phyloP scores from a whole-genome alignment of 495 filamentous ascomycete species.

The Neurospora sp. region DNA sequence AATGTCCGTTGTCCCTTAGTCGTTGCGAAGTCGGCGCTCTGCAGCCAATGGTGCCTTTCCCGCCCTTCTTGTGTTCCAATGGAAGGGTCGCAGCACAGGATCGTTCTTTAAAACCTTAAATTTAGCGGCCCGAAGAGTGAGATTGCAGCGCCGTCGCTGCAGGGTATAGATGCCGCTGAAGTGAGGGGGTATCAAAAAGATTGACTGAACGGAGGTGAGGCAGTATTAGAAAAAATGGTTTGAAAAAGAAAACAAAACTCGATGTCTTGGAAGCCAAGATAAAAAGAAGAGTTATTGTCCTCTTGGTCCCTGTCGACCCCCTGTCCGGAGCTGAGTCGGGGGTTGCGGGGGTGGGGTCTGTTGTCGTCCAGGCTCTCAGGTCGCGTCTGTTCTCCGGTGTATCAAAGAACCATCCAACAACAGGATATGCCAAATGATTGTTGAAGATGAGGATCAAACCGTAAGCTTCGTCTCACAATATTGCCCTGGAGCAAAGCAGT shows the following conservation, averaged over 20 bases:
- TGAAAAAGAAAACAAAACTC: not conserved
- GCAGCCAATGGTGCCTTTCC: not conserved
- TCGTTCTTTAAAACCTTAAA: not conserved
- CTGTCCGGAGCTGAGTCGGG: not conserved
- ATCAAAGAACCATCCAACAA: not conserved
- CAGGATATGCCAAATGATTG: not conserved
- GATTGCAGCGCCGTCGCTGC: not conserved
- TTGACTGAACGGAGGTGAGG: not conserved
- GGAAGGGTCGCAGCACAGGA: not conserved
- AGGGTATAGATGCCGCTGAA: not conserved
- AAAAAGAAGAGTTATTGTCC: not conserved
- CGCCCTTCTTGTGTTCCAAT: not conserved
- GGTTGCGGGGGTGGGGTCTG: not conserved
- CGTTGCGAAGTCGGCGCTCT: not conserved
- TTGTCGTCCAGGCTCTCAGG: not conserved
- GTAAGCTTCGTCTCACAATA: not conserved
- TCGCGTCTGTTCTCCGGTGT: not conserved
- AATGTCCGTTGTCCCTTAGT: not conserved
- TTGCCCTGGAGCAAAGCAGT: not conserved
- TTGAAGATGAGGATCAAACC: not conserved
- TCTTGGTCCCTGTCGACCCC: not conserved
- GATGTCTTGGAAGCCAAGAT: not conserved
- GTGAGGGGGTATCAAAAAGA: not conserved
- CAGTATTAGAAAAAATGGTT: not conserved
- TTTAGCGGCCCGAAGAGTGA: not conserved